Percentiles rank a stretch among this genome's conserved stretches.
phyloP scores from a whole-genome alignment of 208 protist species.

The Trypanosoma brucei region DNA sequence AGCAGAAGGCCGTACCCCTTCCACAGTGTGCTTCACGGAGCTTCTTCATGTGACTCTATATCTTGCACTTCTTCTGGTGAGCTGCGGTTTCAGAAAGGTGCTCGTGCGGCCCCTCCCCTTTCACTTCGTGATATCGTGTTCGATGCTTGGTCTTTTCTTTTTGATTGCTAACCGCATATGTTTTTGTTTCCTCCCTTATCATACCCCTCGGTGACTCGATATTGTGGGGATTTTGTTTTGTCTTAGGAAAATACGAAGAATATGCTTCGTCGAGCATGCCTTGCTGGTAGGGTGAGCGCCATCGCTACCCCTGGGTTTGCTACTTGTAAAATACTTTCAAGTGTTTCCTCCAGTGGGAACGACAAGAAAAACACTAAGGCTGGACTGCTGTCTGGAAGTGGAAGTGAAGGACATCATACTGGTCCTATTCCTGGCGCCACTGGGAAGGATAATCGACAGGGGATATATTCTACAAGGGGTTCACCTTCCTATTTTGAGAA shows the following conservation, averaged over 20 bases:
- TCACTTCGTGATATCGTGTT: too few relatives aligned
- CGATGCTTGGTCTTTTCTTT: too few relatives aligned
- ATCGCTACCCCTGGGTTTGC: neutral
- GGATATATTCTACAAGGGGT: constrained; percentile 44
- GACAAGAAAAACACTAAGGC: constrained; percentile 1
- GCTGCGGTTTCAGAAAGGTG: too few relatives aligned
- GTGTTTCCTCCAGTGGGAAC: constrained; percentile 6
- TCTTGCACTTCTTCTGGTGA: too few relatives aligned
- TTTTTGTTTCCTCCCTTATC: too few relatives aligned
- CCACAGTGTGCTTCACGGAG: too few relatives aligned
- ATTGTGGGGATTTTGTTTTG: too few relatives aligned
- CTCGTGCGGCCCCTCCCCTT: too few relatives aligned
- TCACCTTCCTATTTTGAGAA: constrained; percentile 64
- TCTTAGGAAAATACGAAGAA: constrained; percentile 3
- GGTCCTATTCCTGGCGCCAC: constrained; percentile 38
- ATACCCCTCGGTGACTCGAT: too few relatives aligned
- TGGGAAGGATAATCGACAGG: constrained; percentile 58
- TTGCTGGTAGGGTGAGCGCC: constrained; percentile 5
- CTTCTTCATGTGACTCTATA: too few relatives aligned
- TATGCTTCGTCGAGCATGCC: constrained; percentile 17
- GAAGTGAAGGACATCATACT: constrained; percentile 21
- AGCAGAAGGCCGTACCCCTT: too few relatives aligned
- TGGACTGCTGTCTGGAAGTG: constrained; percentile 6
- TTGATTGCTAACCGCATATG: too few relatives aligned
- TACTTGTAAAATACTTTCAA: constrained; percentile 16